Evolutionary conservation across 139 green algal species (phyloP).

Genomic region (Spirogloea muscicola): DNA sequence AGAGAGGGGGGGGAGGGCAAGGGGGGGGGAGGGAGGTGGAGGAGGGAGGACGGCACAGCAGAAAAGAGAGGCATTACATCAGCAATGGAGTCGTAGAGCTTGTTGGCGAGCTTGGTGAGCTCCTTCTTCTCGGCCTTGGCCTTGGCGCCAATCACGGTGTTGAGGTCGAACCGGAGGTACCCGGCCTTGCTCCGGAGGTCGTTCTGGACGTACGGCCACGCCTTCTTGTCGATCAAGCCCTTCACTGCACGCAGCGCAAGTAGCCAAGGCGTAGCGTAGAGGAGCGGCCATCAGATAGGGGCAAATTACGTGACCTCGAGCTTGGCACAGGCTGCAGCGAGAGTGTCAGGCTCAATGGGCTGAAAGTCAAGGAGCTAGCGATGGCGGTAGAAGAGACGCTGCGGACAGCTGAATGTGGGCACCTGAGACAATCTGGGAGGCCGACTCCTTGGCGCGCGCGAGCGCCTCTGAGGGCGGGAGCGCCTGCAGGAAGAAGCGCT

Average conservation of each 20-base stretch:
- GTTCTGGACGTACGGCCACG: constrained; percentile 47
- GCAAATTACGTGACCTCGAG: no score
- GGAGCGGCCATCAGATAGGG: no score
- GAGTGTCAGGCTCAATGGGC: no score
- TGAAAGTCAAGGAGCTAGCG: no score
- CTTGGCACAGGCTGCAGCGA: no score
- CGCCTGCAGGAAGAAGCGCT: constrained; percentile 41
- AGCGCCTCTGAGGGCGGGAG: constrained; percentile 10
- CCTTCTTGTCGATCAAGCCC: constrained; percentile 43
- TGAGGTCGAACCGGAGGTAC: constrained; percentile 40
- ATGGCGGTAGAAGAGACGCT: no score
- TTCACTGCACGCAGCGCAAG: constrained; percentile 3
- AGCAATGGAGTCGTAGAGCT: constrained; percentile 29
- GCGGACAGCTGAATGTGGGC: no score
- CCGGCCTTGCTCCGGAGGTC: constrained; percentile 29
- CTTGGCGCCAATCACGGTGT: constrained; percentile 34
- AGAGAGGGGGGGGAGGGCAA: no score
- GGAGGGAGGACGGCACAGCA: no score
- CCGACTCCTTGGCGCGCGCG: constrained; percentile 29
- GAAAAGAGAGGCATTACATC: constrained; percentile 14
- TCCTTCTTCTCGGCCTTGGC: constrained; percentile 41
- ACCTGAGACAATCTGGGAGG: constrained; percentile 2
- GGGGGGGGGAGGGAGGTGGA: no score
- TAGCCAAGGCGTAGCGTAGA: no score
- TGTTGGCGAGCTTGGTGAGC: constrained; percentile 21